A percentile compares a stretch with the other conserved stretches of the same genome.
phyloP scores from a whole-genome alignment of 2,329 filamentous ascomycete species.

The Ascochyta viciae-villosae region DNA sequence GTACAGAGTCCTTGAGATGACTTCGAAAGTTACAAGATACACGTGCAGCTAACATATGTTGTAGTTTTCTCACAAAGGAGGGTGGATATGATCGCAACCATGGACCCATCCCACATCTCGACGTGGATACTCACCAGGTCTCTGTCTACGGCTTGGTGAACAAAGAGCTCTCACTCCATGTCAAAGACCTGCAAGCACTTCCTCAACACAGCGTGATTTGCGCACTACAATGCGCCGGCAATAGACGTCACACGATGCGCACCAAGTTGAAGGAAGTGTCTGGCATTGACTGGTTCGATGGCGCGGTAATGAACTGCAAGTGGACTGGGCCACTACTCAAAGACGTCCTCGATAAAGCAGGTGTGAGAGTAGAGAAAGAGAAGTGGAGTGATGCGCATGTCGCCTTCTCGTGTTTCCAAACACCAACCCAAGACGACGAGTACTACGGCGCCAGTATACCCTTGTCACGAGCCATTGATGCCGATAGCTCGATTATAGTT shows the following conservation, averaged over 20 bases:
- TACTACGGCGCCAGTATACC: conserved; percentile 66
- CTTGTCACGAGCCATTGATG: conserved; percentile 33
- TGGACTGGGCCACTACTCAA: conserved; percentile 61
- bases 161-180: conserved; percentile 53
- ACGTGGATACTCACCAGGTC: conserved; percentile 52
- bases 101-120: conserved; percentile 59
- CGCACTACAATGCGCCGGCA: conserved; percentile 67
- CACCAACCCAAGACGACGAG: conserved; percentile 62
- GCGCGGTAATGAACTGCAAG: conserved; percentile 66
- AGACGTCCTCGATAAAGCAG: conserved; percentile 60
- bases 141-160: conserved; percentile 59
- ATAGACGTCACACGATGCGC: conserved; percentile 67
- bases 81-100: conserved; percentile 66
- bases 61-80: conserved; percentile 57
- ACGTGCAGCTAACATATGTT: neutral
- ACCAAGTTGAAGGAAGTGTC: conserved; percentile 65
- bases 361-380: conserved; percentile 45
- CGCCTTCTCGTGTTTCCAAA: conserved; percentile 62
- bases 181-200: conserved; percentile 57
- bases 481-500: conserved; percentile 28
- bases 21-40: neutral
- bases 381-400: conserved; percentile 55
- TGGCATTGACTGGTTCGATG: conserved; percentile 67
- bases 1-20: conserved; percentile 21
- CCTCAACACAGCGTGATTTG: conserved; percentile 63